Evolutionary conservation across 352 stramenopile species (phyloP), one percentile per base, ranked within the genome.

Genomic region (Globisporangium cylindrosporum): DNA sequence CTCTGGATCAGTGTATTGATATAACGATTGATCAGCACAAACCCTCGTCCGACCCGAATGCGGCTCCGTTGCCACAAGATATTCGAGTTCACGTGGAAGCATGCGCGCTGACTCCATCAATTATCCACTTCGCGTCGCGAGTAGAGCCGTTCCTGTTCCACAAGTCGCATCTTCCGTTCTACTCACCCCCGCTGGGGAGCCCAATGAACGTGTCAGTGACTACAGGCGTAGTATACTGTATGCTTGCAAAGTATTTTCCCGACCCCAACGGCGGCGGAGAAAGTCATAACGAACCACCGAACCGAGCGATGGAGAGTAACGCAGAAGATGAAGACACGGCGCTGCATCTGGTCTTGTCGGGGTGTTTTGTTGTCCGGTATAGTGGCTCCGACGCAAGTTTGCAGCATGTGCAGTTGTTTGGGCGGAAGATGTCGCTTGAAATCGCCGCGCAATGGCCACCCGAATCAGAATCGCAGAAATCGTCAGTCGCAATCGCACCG

Each of bases 401-500:
- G 4, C 82, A 85, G 41, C 77, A 80, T 24, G 72, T 84, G 0
- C 83, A 91, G 60, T 15, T 90, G 3, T 91, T 91, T 60, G 81
- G 85, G 3, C 73, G 83, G 2, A 91, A 93, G 59, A 89, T 93
- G 83, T 87, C 77, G 9, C 64, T 91, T 2, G 85, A 88, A 54
- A 78, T 91, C 3, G 75, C 74, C 1, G 78, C 80, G 0, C 70
- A 80, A 41, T 92, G 83, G 85, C 81, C 85, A 25, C 83, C 85
- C 53, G 20, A 77, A n/a, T 49, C 62, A 2, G 62, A 73, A 5
- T 22, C 51, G 34, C 10, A 34, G 3, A 62, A 68, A 18, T 62
- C 70, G 14, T 22, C 59, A 0, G 64, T 67, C 9, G 64, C n/a
- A 3, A 32, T 71, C 8, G 51, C 67, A 27, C 72, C 75, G 1